These are phyloP conservation scores for Ceratobasidium sp. DNA, from an alignment of 1,284 basidiomycete genomes.

Conservation along the genomic window DNA sequence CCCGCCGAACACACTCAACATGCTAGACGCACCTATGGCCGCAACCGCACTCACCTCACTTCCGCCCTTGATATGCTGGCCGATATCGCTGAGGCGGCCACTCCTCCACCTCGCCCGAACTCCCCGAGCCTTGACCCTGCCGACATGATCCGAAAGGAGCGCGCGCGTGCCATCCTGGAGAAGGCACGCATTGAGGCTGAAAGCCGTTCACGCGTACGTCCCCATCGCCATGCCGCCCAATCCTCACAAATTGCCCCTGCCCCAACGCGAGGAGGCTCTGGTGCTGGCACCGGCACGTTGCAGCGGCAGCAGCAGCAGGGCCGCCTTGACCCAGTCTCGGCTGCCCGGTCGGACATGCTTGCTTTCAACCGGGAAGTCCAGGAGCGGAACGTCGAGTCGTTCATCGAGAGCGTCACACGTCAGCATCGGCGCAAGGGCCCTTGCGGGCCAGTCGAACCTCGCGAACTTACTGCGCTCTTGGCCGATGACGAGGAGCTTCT, in stretches of 20 bases:
- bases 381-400: neutral
- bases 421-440: neutral
- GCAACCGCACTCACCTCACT: no score
- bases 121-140: neutral
- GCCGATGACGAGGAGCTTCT: neutral
- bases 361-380: neutral
- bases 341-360: slow-evolving; percentile 1
- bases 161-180: neutral
- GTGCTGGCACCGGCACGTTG: neutral
- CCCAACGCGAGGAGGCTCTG: neutral
- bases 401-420: neutral
- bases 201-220: no score
- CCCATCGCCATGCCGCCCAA: no score
- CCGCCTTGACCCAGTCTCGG: neutral
- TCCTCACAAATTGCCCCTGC: no score
- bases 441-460: neutral
- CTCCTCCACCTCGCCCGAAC: neutral
- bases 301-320: neutral
- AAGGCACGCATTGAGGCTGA: neutral
- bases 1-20: no score
- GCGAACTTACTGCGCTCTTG: neutral
- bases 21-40: no score
- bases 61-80: no score
- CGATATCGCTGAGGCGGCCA: no score
- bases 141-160: neutral